Percentiles rank a stretch among this genome's conserved stretches.
Conservation (phyloP, 345 rosid genomes). For the Aquilaria sinensis region DNA sequence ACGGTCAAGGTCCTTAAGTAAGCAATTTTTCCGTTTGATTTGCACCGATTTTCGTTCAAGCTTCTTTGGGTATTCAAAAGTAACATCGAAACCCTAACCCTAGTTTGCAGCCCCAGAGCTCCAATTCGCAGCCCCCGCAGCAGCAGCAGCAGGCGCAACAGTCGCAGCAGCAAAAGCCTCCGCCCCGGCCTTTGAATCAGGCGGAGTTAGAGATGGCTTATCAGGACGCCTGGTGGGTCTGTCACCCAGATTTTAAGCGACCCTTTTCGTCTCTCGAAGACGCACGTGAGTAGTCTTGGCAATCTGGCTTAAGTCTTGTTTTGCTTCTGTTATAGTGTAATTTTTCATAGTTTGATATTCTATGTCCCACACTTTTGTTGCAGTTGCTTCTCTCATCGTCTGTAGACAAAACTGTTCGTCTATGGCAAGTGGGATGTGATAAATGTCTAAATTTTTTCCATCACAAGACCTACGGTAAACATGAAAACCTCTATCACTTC, state of each 20-base stretch:
- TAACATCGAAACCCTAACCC: too few relatives aligned
- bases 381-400: constrained; percentile 81
- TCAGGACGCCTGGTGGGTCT: constrained; percentile 86
- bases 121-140: constrained; percentile 33
- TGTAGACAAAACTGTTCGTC: constrained; percentile 65
- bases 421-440: constrained; percentile 60
- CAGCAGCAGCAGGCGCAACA: too few relatives aligned
- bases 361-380: constrained; percentile 19
- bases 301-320: neutral
- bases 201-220: constrained; percentile 74
- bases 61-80: too few relatives aligned
- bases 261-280: constrained; percentile 77
- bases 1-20: too few relatives aligned
- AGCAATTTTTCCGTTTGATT: too few relatives aligned
- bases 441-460: constrained; percentile 48
- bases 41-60: too few relatives aligned
- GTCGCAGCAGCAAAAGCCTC: constrained; percentile 18
- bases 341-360: neutral
- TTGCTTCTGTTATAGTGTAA: neutral
- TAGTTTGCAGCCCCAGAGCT: too few relatives aligned
- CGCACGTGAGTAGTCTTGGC: constrained; percentile 78
- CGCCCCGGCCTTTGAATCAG: constrained; percentile 49
- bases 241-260: constrained; percentile 76
- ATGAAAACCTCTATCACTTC: neutral
- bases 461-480: constrained; percentile 65